Evolutionary conservation across 2,329 filamentous ascomycete genomes (phyloP), one percentile per base, ranked within the genome.

Genomic region (Didymella arachidicola): DNA sequence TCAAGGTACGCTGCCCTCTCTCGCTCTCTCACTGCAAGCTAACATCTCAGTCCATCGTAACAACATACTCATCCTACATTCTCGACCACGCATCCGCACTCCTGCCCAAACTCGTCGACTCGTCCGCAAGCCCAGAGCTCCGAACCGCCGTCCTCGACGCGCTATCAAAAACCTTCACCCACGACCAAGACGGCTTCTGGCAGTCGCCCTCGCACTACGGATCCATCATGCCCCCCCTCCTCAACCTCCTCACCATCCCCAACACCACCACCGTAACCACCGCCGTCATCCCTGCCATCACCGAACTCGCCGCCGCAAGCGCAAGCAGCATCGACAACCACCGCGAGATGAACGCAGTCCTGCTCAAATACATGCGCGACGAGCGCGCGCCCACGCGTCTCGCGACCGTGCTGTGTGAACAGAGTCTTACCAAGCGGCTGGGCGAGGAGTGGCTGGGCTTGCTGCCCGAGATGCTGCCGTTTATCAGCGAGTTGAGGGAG

Each of bases 181-280:
- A 97, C 74, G 95, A 98, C 73, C 91, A 96, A 78, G 93, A 96
- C 74, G 90, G 93, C 77, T 98, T 97, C 81, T 98, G 93, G 93
- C 93, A 97, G 82, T 87, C 91, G 0, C 94, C 95, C 0, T 85
- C 90, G 0, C 93, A 97, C 79, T 97, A 97, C 72, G 83, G 83
- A 57, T 86, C 86, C 27, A 87, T 97, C 38, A 86, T 87, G 14
- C 81, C 83, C 0, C 86, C 89, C 2, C 82, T 98, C 29, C 83
- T 92, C 61, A 80, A 83, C 25, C 92, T 96, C 16, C 73, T 82
- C 39, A 72, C 69, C 27, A 57, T 72, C n/a, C 46, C 63, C 16
- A 2, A 16, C 32, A n/a, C 32, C 6, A 7, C 32, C 0, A 59
- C 62, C 30, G 71, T 80, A 6, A 71, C 77, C 60, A 86, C 89